Base-by-base conservation (phyloP, 768 basidiomycete genomes). In the Pluteus cervinus region DNA sequence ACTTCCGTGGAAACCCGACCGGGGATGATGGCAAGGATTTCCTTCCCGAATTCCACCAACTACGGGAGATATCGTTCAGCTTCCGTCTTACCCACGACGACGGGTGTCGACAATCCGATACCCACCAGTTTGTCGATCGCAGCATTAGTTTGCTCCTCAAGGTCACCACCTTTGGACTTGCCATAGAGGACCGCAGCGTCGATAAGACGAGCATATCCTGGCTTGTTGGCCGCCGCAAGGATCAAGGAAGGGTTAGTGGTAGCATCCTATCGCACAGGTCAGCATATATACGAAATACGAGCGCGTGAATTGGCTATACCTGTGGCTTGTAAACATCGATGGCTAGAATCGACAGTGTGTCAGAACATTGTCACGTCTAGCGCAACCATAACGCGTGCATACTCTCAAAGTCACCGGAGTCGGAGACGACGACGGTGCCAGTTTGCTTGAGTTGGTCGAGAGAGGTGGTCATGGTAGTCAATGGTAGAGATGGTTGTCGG, bases 1-100 rank as follows among this genome's bases (percentile, higher is more conserved):
- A 99, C 93, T 63, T 99, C 96, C 46, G 96, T 98, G 29, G 96
- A 99, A 45, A 99, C 94, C 61, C 96, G 87, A 42, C 96, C 96
- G 39, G 96, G 96, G 54, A 99, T 90, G 66, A 99, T 91, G 44
- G 70, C 68, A 36, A 98, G 76, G 56, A 99, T 97, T 69, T 85
- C 92, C 61, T 81, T 87, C 49, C 96, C 96, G 68, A 99, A 99
- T 63, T 90, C 94, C 52, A 98, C 89, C 45, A 99, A 81, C 91
- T 94, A 56, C 22, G 20, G 14, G 18, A 11, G n/a, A 23, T 16
- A 33, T n/a, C 7, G 20, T 21, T 45, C 16, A 42, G 21, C 16
- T n/a, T 32, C 12, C 2, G 14, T 4, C 10, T 8, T 24, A 33
- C 24, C 7, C 29, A 7, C 22, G 37, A 36, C 20, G 11, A 26